These are phyloP conservation scores for Cystoisospora suis DNA, from an alignment of 169 alveolate genomes.

Conservation along the genomic window DNA sequence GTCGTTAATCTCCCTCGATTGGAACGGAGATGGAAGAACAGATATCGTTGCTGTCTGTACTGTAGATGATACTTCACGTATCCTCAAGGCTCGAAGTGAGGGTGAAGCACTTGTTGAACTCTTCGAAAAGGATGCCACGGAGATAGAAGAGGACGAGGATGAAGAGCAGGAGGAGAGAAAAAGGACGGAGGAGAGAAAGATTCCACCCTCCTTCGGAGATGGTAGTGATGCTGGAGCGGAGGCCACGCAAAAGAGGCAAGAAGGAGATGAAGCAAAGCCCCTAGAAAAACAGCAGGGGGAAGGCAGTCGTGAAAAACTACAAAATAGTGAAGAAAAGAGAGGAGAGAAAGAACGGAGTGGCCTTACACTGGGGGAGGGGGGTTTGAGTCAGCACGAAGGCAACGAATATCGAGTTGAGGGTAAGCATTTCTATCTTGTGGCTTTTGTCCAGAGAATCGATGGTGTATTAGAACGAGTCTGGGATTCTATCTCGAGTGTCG, in stretches of 20 bases:
- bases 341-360: background rate
- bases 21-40: constrained; percentile 36
- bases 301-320: too few species aligned
- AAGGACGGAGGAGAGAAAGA: background rate
- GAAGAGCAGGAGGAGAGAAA: background rate
- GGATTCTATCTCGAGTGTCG: constrained; percentile 30
- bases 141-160: background rate
- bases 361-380: background rate
- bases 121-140: background rate
- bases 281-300: too few species aligned
- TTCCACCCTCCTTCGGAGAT: too few species aligned
- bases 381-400: background rate
- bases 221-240: background rate
- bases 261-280: too few species aligned
- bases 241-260: too few species aligned
- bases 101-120: background rate
- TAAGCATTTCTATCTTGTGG: background rate
- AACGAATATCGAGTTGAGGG: background rate
- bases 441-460: constrained; percentile 24
- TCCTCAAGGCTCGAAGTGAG: background rate
- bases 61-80: background rate
- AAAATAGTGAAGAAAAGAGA: background rate
- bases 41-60: constrained; percentile 32
- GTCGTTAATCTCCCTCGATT: constrained; percentile 25
- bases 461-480: constrained; percentile 33